Evolutionary conservation across 768 basidiomycete genomes (phyloP), one percentile per base, ranked within the genome.

Genomic region (Lentinula edodes): DNA sequence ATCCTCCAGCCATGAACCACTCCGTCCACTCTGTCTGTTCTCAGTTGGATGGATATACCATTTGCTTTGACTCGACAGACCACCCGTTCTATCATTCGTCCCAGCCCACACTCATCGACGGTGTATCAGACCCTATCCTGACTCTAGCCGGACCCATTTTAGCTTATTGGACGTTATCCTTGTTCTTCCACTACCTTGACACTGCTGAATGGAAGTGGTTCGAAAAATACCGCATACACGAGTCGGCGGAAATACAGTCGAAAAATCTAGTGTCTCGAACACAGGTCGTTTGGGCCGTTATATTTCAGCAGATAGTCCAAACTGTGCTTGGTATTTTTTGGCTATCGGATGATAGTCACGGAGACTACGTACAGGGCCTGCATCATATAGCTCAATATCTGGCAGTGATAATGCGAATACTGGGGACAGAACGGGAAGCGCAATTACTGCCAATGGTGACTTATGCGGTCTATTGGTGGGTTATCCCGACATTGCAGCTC

Each of bases 401-500:
- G 20, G 77, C 73, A 55, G 67, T 78, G 0, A 65, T 80, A 2
- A 62, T 72, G 42, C 65, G 73, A 58, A 42, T 76, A 2, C 60
- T 86, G 6, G 85, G 86, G 16, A 71, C 76, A 52, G 67, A 76
- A 43, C 66, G 70, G 0, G 61, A 80, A 72, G 71, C 62, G 84
- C 76, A 3, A 72, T 72, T 6, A 66, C 79, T 86, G 12, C 66
- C 67, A 3, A 66, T 68, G 18, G 48, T 78, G 15, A 80, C 87
- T 15, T 82, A 88, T 70, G 82, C 82, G 70, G 65, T 87, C 16
- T 99, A 98, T 72, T 99, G 96, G 96, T 99, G 95, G 93, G 86
- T 78, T 5, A 85, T 95, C 4, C 97, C 97, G 0, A 66, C 74
- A 1, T 69, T 79, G 8, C 94, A 94, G 74, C 74, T 95, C 38